phyloP scores from a whole-genome alignment of 164 flowering plant species.

The Liriodendron chinense region DNA sequence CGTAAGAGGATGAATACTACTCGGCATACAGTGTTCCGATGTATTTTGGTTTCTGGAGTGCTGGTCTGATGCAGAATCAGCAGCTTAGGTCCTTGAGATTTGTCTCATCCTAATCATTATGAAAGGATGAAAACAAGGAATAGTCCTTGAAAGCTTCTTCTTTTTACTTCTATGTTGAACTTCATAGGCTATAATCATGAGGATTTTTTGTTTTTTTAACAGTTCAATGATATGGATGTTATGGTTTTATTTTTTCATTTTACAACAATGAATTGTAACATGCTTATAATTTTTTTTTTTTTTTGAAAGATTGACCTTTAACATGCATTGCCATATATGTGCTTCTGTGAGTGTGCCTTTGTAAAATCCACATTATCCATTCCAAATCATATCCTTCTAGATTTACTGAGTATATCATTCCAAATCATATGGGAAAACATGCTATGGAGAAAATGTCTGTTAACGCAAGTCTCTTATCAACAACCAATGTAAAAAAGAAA shows the following conservation, averaged over 20 bases:
- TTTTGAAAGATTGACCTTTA: neutral
- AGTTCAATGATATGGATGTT: neutral
- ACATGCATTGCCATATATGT: neutral
- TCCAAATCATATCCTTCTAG: too few relatives aligned
- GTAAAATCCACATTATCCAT: too few relatives aligned
- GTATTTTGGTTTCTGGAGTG: neutral
- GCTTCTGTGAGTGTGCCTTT: too few relatives aligned
- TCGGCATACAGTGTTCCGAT: neutral
- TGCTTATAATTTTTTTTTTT: too few relatives aligned
- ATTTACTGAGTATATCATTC: too few relatives aligned
- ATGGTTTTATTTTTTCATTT: too few relatives aligned
- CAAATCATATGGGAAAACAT: too few relatives aligned
- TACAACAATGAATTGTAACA: too few relatives aligned
- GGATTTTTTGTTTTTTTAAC: neutral
- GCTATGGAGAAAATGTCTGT: too few relatives aligned
- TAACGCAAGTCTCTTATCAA: too few relatives aligned
- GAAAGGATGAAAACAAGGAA: neutral
- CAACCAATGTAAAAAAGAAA: too few relatives aligned
- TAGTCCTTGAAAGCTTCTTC: neutral
- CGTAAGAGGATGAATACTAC: constrained; percentile 9
- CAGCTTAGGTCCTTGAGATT: neutral
- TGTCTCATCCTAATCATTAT: neutral
- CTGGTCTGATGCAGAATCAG: neutral
- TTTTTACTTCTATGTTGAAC: too few relatives aligned
- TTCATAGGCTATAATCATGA: neutral